These are phyloP conservation scores for Nymphaea thermarum DNA, from an alignment of 164 flowering plant species.

Conservation along the genomic window DNA sequence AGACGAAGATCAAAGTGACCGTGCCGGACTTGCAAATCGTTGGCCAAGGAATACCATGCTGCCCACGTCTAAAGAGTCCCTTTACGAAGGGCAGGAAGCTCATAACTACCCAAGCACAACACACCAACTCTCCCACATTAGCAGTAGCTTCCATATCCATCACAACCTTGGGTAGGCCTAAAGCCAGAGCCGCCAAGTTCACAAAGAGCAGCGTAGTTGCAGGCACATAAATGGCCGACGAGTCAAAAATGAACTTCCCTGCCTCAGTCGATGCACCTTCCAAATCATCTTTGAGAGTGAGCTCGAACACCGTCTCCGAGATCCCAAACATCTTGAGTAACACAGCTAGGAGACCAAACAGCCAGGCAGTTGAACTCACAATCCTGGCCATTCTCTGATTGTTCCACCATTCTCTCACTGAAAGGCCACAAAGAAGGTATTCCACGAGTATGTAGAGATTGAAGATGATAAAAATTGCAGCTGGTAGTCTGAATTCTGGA, in stretches of 20 bases:
- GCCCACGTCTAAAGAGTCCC: conserved; percentile 43
- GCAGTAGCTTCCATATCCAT: conserved; percentile 17
- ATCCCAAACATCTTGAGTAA: conserved; percentile 29
- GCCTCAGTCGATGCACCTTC: not conserved
- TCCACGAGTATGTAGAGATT: conserved; percentile 23
- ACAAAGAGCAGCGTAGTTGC: conserved; percentile 26
- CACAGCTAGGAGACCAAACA: conserved; percentile 21
- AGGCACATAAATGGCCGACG: conserved; percentile 33
- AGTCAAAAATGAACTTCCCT: conserved; percentile 33
- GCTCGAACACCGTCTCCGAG: conserved; percentile 30
- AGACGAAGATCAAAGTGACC: conserved; percentile 24
- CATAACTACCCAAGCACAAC: conserved; percentile 26
- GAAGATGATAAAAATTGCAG: conserved; percentile 17
- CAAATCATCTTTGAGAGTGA: conserved; percentile 28
- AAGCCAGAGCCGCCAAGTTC: conserved; percentile 21
- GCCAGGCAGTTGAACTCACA: conserved; percentile 18
- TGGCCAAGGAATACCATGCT: conserved; percentile 37
- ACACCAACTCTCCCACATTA: conserved; percentile 3
- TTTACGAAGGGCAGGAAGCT: conserved; percentile 33
- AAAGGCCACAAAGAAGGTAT: conserved; percentile 13
- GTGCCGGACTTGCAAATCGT: conserved; percentile 28
- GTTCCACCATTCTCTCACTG: conserved; percentile 43
- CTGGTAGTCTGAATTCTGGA: conserved; percentile 15
- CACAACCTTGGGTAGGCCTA: conserved; percentile 13
- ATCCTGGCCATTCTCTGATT: conserved; percentile 21